Conservation (phyloP, 768 basidiomycete genomes). For the Ramaria sp. region DNA sequence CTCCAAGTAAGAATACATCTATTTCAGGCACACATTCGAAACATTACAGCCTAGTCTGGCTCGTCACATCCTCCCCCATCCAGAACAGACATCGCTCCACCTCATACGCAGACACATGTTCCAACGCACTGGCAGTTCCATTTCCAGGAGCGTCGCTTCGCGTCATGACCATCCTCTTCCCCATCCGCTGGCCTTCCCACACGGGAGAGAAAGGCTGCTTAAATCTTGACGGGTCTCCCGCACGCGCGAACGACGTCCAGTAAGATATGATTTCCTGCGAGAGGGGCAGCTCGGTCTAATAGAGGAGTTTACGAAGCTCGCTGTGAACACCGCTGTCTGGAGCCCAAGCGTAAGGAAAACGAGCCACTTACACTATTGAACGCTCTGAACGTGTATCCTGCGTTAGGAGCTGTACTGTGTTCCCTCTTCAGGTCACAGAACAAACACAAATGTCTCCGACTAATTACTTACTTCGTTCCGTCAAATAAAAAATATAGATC, state of each 20-base stretch:
- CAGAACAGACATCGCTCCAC: slow-evolving; percentile 29
- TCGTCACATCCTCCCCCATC: slow-evolving; percentile 27
- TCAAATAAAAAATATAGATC: slow-evolving; percentile 34
- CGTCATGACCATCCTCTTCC: slow-evolving; percentile 7
- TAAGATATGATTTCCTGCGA: slow-evolving; percentile 30
- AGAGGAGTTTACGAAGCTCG: too few species aligned
- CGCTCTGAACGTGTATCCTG: slow-evolving; percentile 25
- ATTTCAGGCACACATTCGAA: not conserved
- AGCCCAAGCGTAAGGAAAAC: too few species aligned
- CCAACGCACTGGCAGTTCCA: slow-evolving; percentile 20
- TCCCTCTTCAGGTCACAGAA: not conserved
- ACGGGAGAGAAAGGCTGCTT: slow-evolving; percentile 12
- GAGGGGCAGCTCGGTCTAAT: slow-evolving; percentile 26
- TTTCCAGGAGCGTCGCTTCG: slow-evolving; percentile 1
- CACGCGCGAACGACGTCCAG: slow-evolving; percentile 32
- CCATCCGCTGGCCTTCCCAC: slow-evolving; percentile 4
- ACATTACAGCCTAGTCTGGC: slow-evolving; percentile 23
- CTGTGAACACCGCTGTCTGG: too few species aligned
- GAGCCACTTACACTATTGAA: slow-evolving; percentile 23
- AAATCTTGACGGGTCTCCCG: slow-evolving; percentile 12
- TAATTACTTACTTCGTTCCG: slow-evolving; percentile 18
- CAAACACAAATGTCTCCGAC: not conserved
- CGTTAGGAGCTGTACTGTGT: slow-evolving; percentile 16
- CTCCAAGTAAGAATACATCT: too few species aligned
- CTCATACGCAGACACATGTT: slow-evolving; percentile 20